Conservation (phyloP, 2,329 filamentous ascomycete species). For the Aureobasidium leucospermi region DNA sequence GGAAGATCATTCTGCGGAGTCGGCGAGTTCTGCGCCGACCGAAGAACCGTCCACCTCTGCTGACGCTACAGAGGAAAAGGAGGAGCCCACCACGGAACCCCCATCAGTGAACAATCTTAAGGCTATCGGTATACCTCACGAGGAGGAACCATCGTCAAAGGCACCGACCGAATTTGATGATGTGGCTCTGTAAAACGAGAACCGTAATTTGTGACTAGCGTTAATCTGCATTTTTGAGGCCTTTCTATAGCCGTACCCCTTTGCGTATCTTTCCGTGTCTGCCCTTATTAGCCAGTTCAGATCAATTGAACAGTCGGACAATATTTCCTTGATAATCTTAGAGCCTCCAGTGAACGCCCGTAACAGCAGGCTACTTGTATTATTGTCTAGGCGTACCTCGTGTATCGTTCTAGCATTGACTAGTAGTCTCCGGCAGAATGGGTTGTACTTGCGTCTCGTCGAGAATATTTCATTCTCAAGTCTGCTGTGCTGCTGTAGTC, state of each 20-base stretch:
- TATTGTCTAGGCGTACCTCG: too few species aligned
- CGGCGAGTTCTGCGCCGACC: neutral
- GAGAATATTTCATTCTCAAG: too few species aligned
- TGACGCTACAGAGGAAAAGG: constrained; percentile 19
- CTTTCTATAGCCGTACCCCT: neutral
- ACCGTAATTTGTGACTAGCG: neutral
- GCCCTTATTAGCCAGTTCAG: neutral
- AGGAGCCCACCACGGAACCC: constrained; percentile 17
- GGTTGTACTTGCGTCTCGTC: too few species aligned
- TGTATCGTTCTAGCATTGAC: too few species aligned
- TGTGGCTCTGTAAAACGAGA: constrained; percentile 16
- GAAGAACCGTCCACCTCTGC: neutral
- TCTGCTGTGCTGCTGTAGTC: too few species aligned
- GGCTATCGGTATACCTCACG: constrained; percentile 14
- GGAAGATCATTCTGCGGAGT: neutral
- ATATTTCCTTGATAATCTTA: too few species aligned
- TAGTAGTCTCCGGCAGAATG: too few species aligned
- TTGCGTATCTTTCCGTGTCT: neutral
- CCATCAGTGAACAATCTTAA: constrained; percentile 10
- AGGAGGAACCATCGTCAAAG: constrained; percentile 10
- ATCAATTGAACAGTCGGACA: neutral
- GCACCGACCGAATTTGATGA: constrained; percentile 22
- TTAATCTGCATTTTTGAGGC: neutral
- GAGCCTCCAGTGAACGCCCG: too few species aligned
- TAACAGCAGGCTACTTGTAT: too few species aligned